phyloP scores from a whole-genome alignment of 345 rosid genomes.

The Aquilaria yunnanensis region DNA sequence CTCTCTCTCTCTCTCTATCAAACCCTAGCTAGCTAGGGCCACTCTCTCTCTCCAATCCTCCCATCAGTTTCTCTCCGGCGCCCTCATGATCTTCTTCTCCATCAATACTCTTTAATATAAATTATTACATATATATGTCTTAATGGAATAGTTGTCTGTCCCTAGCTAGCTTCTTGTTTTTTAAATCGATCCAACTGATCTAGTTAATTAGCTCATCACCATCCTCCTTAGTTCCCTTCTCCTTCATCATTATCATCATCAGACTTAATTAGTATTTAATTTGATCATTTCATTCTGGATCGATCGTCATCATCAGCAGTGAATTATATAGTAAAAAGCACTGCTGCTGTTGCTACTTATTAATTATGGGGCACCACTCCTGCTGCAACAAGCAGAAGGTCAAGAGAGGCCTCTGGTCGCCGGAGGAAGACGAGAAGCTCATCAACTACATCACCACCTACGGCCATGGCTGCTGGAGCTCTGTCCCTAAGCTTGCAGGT shows the following conservation, averaged over 20 bases:
- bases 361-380: constrained; percentile 81
- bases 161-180: no score
- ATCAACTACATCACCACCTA: constrained; percentile 75
- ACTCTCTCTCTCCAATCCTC: not conserved
- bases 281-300: no score
- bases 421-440: constrained; percentile 98
- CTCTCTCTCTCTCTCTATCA: no score
- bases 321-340: no score
- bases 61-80: not conserved
- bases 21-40: no score
- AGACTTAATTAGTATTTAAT: no score
- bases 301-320: no score
- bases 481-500: constrained; percentile 96
- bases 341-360: no score
- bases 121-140: not conserved
- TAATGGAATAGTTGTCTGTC: no score
- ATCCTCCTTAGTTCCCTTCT: not conserved
- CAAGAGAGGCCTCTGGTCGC: constrained; percentile 98
- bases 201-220: constrained; percentile 1
- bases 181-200: no score
- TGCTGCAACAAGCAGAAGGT: constrained; percentile 99
- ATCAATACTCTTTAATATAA: not conserved
- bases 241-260: not conserved
- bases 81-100: not conserved
- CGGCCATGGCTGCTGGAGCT: constrained; percentile 99